A percentile compares a stretch with the other conserved stretches of the same genome.
Evolutionary conservation across 768 basidiomycete genomes (phyloP).

Genomic region (Rhodotorula graminis): DNA sequence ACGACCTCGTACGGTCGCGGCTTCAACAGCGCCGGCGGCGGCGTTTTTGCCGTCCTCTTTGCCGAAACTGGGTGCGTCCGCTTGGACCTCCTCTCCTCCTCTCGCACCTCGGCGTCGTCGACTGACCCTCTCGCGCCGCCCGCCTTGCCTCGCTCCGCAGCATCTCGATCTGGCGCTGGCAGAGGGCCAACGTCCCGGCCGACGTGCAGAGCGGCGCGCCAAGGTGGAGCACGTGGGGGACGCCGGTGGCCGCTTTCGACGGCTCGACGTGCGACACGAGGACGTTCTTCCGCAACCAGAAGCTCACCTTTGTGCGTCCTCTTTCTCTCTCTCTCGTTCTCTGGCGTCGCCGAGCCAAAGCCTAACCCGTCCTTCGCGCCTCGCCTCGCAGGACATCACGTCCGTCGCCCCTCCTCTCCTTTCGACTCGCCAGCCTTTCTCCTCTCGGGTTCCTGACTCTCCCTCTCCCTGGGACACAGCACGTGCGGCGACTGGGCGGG

Average conservation of each 20-base stretch:
- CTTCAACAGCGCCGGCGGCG: slow-evolving; percentile 53
- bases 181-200: slow-evolving; percentile 42
- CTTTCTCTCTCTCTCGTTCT: neutral
- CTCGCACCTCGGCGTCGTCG: slow-evolving; percentile 26
- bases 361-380: neutral
- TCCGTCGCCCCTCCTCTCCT: slow-evolving; percentile 3
- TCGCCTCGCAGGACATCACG: slow-evolving; percentile 11
- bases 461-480: neutral
- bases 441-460: neutral
- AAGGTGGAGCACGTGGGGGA: slow-evolving; percentile 50
- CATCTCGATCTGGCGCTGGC: slow-evolving; percentile 55
- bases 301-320: neutral
- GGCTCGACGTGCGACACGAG: slow-evolving; percentile 47
- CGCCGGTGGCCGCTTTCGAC: slow-evolving; percentile 50
- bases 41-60: slow-evolving; percentile 46
- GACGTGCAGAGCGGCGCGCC: slow-evolving; percentile 44
- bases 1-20: slow-evolving; percentile 50
- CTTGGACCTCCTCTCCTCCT: slow-evolving; percentile 41
- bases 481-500: slow-evolving; percentile 54
- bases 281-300: slow-evolving; percentile 45
- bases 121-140: neutral
- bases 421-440: too few species aligned
- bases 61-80: slow-evolving; percentile 44
- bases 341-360: neutral
- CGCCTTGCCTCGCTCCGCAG: slow-evolving; percentile 12